Evolutionary conservation across 179 eudicot species (phyloP).

Genomic region (Monotropa hypopitys): DNA sequence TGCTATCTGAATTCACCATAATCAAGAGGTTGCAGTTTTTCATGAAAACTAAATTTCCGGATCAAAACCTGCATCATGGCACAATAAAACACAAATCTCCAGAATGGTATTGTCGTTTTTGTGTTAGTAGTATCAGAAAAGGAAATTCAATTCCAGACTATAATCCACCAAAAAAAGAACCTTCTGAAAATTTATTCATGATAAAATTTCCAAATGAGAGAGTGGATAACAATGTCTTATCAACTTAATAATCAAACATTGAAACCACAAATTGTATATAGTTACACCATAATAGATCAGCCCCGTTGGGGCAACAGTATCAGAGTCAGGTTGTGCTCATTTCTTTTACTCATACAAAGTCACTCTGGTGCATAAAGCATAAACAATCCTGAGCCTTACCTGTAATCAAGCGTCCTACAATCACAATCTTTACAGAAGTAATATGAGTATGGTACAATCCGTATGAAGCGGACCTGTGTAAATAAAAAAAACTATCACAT

Average conservation of each 20-base stretch:
- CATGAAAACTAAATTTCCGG: neutral
- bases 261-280: neutral
- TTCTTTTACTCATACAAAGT: neutral
- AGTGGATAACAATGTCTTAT: neutral
- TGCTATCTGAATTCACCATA: neutral
- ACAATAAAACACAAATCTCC: neutral
- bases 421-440: constrained; percentile 96
- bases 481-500: neutral
- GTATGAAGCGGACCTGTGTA: constrained; percentile 74
- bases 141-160: neutral
- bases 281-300: neutral
- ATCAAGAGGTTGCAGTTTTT: neutral
- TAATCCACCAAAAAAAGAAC: neutral
- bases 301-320: neutral
- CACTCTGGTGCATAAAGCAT: constrained; percentile 4
- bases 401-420: constrained; percentile 74
- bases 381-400: constrained; percentile 28
- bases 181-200: neutral
- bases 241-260: neutral
- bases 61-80: neutral
- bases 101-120: neutral
- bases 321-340: neutral
- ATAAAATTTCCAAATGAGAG: neutral
- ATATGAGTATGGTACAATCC: constrained; percentile 67
- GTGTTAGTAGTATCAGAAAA: neutral